A percentile compares a stretch with the other conserved stretches of the same genome.
These are phyloP conservation scores for Fusarium sp. DNA, from an alignment of 2,329 filamentous ascomycete genomes.

Conservation along the genomic window DNA sequence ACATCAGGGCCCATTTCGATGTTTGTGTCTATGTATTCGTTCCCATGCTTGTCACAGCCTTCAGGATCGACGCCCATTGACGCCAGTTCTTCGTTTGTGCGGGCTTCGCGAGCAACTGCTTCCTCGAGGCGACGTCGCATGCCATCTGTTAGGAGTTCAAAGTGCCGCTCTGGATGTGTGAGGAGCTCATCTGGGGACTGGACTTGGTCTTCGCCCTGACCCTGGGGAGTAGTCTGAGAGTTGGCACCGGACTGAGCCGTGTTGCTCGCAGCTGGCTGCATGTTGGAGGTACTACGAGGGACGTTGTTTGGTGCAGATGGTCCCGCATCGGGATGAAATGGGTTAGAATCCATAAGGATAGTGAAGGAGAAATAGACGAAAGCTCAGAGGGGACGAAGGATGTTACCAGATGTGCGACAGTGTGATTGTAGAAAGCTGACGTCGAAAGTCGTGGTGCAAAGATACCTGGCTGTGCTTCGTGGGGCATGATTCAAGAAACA, in stretches of 20 bases:
- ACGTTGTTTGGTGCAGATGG: not conserved
- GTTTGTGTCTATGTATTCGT: not conserved
- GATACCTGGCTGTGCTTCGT: not conserved
- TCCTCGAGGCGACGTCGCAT: constrained; percentile 22
- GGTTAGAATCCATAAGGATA: constrained; percentile 7
- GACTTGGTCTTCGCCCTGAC: not conserved
- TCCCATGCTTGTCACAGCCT: not conserved
- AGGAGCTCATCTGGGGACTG: not conserved
- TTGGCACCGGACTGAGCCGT: not conserved
- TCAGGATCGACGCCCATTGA: constrained; percentile 5
- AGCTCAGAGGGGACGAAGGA: too few species aligned
- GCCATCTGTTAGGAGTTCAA: constrained; percentile 2
- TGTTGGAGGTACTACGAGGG: not conserved
- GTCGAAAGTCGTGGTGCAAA: not conserved
- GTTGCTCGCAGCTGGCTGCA: not conserved
- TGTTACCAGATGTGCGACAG: not conserved
- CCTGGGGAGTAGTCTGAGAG: not conserved
- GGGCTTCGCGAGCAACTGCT: constrained; percentile 4
- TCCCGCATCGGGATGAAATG: not conserved
- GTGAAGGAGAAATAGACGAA: not conserved
- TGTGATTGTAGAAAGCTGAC: not conserved
- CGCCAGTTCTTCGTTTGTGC: constrained; percentile 19
- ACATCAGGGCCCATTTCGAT: constrained; percentile 6
- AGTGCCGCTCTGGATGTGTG: not conserved
- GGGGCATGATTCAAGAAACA: not conserved